Evolutionary conservation across 345 rosid genomes (phyloP), one percentile per base, ranked within the genome.

Genomic region (Streptanthus diversifolius): DNA sequence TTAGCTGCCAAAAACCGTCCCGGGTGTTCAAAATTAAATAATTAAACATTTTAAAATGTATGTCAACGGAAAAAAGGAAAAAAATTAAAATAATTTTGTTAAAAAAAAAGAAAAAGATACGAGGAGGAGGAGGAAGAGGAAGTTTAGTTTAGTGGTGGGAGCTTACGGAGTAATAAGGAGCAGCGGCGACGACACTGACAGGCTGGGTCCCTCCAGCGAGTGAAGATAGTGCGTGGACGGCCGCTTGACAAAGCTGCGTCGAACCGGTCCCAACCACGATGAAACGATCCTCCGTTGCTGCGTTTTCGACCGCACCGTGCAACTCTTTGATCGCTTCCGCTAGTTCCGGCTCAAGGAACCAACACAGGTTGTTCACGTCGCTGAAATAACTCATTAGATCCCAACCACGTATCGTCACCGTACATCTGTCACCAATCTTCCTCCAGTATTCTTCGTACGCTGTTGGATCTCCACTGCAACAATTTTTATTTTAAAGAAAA

Each of bases 221-320:
- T 8, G 85, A 75, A 59, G 90, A 57, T 57, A 91, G 85, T 54
- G 99, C 99, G 66, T 82, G 91, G 7, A 95, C 79, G 43, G 85
- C 85, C 0, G 99, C 99, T 64, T 81, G 86, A 49, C 75, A 79
- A 18, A 95, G 89, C 81, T 89, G 96, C 5, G 97, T 82, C 1
- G 99, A 89, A 7, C 99, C 99, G 0, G 91, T 88, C 24, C 99
- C 99, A 19, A 88, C 95, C 71, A 95, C 85, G 52, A 91, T 21
- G 70, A 81, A 71, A 0, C 83, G 71, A 15, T 76, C 92, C 1
- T 84, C 85, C 0, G 80, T 55, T 3, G 65, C 82, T 2, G 96
- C 97, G 57, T 95, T 95, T 7, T 93, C 87, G 9, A 87, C 84
- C 35, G 48, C 77, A 3, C 71, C 45, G 77, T 95, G 99, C 37